phyloP scores from a whole-genome alignment of 2,329 filamentous ascomycete genomes.

The Paraconiothyrium brasiliense region DNA sequence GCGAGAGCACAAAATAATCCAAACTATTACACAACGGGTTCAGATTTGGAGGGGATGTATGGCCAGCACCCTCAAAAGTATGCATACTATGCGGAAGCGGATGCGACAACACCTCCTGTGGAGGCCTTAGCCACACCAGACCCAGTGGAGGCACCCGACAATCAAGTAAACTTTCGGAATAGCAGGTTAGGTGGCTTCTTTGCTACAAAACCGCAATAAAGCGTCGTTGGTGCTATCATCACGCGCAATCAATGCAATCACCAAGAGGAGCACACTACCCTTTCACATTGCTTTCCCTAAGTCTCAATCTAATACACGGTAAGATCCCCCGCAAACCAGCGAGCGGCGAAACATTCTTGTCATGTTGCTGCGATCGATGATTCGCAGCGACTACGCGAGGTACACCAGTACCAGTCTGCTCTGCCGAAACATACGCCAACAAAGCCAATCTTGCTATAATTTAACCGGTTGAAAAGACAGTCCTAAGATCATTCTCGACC shows the following conservation, averaged over 20 bases:
- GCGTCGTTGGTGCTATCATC: not conserved
- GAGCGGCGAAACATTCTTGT: too few species aligned
- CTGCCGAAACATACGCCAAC: too few species aligned
- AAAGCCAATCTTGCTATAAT: not conserved
- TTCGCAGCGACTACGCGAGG: too few species aligned
- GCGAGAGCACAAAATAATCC: not conserved
- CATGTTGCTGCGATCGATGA: too few species aligned
- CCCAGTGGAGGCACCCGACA: slow-evolving; percentile 1
- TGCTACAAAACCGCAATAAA: not conserved
- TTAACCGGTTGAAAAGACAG: not conserved
- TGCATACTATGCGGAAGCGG: slow-evolving; percentile 2
- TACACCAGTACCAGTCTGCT: too few species aligned
- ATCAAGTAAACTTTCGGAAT: not conserved
- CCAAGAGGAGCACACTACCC: not conserved
- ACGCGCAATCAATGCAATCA: not conserved
- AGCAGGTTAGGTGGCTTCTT: not conserved
- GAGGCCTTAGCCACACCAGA: not conserved
- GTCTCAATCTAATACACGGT: too few species aligned
- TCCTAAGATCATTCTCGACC: not conserved
- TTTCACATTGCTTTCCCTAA: not conserved
- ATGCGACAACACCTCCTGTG: not conserved
- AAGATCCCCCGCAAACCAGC: too few species aligned
- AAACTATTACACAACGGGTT: not conserved
- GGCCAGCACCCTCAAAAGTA: not conserved
- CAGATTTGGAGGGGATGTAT: not conserved